phyloP scores from a whole-genome alignment of 805 yeast genomes.

The Lipomyces anomalus region DNA sequence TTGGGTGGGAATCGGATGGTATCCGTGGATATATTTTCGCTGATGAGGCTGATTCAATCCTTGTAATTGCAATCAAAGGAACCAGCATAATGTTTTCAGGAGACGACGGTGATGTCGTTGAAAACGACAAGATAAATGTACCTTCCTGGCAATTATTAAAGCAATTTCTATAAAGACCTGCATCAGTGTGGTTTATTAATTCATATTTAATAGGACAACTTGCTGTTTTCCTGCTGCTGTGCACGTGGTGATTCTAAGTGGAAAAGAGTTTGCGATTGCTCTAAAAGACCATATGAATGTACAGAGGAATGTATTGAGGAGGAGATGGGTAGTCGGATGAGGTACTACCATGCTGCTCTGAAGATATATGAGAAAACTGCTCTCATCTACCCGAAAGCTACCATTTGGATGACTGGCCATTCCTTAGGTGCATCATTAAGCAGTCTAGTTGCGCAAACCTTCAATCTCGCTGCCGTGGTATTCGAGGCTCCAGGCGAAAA shows the following conservation, averaged over 20 bases:
- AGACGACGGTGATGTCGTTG: conserved; percentile 59
- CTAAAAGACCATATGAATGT: conserved; percentile 72
- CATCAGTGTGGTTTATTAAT: neutral
- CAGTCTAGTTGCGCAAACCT: conserved; percentile 76
- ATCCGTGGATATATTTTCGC: conserved; percentile 87
- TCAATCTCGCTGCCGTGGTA: conserved; percentile 82
- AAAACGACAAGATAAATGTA: conserved; percentile 65
- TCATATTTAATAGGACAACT: conserved; percentile 50
- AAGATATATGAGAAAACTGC: conserved; percentile 73
- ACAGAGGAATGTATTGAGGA: conserved; percentile 79
- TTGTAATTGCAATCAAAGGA: conserved; percentile 82
- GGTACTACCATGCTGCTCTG: conserved; percentile 74
- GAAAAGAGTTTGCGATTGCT: conserved; percentile 95
- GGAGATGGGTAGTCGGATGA: conserved; percentile 65
- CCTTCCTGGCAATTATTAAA: neutral
- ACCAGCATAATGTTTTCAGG: conserved; percentile 74
- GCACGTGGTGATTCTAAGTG: conserved; percentile 86
- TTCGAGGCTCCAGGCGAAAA: conserved; percentile 92
- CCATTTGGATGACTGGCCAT: conserved; percentile 91
- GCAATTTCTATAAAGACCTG: neutral
- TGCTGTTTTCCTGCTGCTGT: conserved; percentile 91
- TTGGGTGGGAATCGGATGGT: conserved; percentile 86
- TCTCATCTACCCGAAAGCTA: conserved; percentile 56
- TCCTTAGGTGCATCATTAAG: conserved; percentile 89
- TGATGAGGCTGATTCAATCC: conserved; percentile 47